Evolutionary conservation across 805 yeast genomes (phyloP).

Genomic region (Spathaspora arborariae): DNA sequence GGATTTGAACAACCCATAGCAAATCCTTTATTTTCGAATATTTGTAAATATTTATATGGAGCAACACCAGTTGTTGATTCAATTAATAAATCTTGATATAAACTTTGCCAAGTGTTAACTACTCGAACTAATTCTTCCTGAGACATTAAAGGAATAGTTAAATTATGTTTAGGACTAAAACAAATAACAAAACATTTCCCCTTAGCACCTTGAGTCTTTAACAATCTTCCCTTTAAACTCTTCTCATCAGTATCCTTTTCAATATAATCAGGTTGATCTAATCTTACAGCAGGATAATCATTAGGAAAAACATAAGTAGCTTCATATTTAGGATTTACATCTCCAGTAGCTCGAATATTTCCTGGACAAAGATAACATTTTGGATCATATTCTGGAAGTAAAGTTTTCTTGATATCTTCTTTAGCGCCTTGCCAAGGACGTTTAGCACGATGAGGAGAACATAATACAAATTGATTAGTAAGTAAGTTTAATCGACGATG

Average conservation of each 20-base stretch:
- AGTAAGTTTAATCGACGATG: slow-evolving; percentile 71
- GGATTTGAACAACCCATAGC: slow-evolving; percentile 84
- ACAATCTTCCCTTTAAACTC: slow-evolving; percentile 38
- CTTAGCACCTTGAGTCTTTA: slow-evolving; percentile 54
- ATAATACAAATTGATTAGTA: slow-evolving; percentile 63
- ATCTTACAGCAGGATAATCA: slow-evolving; percentile 68
- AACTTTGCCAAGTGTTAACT: slow-evolving; percentile 57
- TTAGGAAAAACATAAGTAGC: slow-evolving; percentile 60
- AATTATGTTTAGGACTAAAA: slow-evolving; percentile 64
- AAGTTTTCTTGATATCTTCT: slow-evolving; percentile 42
- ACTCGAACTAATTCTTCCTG: slow-evolving; percentile 41
- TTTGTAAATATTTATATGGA: slow-evolving; percentile 60
- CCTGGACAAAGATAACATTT: slow-evolving; percentile 74
- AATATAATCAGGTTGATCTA: slow-evolving; percentile 48
- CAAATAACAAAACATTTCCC: slow-evolving; percentile 73
- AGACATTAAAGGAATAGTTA: slow-evolving; percentile 63
- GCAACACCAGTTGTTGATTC: slow-evolving; percentile 33
- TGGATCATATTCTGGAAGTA: slow-evolving; percentile 54
- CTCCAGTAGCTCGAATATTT: slow-evolving; percentile 61
- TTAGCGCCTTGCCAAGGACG: slow-evolving; percentile 81
- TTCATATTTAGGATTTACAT: slow-evolving; percentile 52
- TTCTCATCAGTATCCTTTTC: slow-evolving; percentile 13
- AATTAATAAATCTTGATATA: slow-evolving; percentile 43
- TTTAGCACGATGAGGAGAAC: slow-evolving; percentile 74
- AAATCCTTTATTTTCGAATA: slow-evolving; percentile 73